Percentiles rank a stretch among this genome's conserved stretches.
phyloP scores from a whole-genome alignment of 352 stramenopile genomes.

The Phytophthora chlamydospora region DNA sequence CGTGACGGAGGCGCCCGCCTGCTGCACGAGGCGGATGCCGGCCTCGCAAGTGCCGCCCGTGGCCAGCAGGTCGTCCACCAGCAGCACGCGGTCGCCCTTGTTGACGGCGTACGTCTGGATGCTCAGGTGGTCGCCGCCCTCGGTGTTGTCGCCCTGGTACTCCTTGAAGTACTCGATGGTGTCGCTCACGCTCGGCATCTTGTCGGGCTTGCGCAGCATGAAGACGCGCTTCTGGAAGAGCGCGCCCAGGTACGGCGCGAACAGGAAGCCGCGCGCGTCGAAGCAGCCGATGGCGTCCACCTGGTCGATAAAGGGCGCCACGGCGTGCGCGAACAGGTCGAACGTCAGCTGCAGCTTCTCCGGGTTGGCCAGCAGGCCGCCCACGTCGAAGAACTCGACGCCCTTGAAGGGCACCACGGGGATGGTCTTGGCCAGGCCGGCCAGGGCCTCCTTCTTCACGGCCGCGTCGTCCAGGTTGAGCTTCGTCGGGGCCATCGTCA shows the following conservation, averaged over 20 bases:
- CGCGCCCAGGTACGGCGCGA: constrained; percentile 94
- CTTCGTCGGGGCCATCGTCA: constrained; percentile 34
- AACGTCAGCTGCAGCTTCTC: constrained; percentile 91
- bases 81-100: constrained; percentile 89
- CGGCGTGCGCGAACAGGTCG: constrained; percentile 90
- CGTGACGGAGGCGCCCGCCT: constrained; percentile 85
- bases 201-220: constrained; percentile 98
- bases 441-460: constrained; percentile 55
- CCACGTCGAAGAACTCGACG: constrained; percentile 98
- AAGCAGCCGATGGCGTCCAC: constrained; percentile 92
- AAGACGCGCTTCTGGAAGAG: constrained; percentile 98
- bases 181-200: constrained; percentile 95
- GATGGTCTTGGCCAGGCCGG: constrained; percentile 87
- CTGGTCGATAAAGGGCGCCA: constrained; percentile 56
- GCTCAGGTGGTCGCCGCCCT: constrained; percentile 84
- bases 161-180: constrained; percentile 94
- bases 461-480: constrained; percentile 55
- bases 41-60: constrained; percentile 95
- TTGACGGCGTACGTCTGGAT: constrained; percentile 85
- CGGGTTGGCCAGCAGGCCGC: constrained; percentile 92
- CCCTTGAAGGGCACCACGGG: constrained; percentile 97
- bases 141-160: constrained; percentile 88
- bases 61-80: constrained; percentile 98
- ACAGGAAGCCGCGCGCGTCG: constrained; percentile 97
- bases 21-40: constrained; percentile 88